Conservation (phyloP, 176 grass and related monocot species). For the Bothriochloa decipiens region DNA sequence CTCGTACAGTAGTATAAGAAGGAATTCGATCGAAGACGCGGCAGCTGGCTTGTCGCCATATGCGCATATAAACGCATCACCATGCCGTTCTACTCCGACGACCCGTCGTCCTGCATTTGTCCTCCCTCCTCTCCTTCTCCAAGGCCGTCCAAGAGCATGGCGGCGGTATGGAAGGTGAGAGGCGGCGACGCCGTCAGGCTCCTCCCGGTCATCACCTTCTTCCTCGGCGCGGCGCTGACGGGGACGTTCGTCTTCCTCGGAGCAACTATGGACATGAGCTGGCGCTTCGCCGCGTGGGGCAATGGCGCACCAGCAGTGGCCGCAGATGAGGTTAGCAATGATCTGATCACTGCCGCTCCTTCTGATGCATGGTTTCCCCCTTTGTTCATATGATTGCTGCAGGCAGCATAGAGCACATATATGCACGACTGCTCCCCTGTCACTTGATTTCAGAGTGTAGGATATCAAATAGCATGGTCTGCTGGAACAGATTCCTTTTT, state of each 20-base stretch:
- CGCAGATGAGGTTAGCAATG: slow-evolving; percentile 41
- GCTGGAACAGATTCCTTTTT: neutral
- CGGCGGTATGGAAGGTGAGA: slow-evolving; percentile 38
- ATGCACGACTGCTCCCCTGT: neutral
- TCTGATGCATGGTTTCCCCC: neutral
- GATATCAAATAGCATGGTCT: too few species aligned
- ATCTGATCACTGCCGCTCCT: neutral
- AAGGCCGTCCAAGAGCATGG: slow-evolving; percentile 35
- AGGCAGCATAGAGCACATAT: too few species aligned
- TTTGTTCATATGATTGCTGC: neutral
- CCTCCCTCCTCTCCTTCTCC: neutral
- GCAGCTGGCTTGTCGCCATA: neutral
- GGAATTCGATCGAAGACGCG: neutral
- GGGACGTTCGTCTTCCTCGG: slow-evolving; percentile 39
- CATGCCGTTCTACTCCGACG: slow-evolving; percentile 37
- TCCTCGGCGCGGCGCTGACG: slow-evolving; percentile 44
- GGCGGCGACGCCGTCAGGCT: slow-evolving; percentile 35
- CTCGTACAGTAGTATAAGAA: neutral
- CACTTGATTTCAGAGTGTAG: neutral
- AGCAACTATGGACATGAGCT: slow-evolving; percentile 36
- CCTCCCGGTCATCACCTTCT: slow-evolving; percentile 47
- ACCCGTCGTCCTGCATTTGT: neutral
- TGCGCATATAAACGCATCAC: slow-evolving; percentile 20
- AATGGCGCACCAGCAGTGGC: neutral
- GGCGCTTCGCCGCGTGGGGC: slow-evolving; percentile 44